Evolutionary conservation across 345 rosid genomes (phyloP).

Genomic region (Eucalyptus victrix): DNA sequence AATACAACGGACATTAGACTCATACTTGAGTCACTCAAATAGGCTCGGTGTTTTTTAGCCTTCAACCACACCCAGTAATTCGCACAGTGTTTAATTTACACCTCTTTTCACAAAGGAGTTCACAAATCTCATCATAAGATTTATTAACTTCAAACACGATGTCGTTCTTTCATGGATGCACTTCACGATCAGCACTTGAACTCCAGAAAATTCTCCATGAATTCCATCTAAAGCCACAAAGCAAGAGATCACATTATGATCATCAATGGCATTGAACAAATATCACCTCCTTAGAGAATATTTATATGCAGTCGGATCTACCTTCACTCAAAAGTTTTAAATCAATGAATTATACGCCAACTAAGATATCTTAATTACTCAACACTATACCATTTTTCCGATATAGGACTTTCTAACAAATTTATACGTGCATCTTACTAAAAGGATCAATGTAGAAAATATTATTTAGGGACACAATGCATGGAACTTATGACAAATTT

Average conservation of each 20-base stretch:
- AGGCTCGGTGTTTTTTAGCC: background rate
- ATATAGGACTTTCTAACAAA: too few relatives aligned
- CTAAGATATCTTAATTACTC: too few relatives aligned
- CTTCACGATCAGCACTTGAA: background rate
- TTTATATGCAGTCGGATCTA: too few relatives aligned
- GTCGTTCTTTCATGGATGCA: background rate
- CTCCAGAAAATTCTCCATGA: background rate
- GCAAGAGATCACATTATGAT: background rate
- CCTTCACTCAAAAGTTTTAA: background rate
- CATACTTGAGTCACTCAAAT: background rate
- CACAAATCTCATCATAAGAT: background rate
- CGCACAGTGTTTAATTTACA: background rate
- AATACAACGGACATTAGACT: background rate
- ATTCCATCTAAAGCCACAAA: background rate
- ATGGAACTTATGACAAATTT: background rate
- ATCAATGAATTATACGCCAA: background rate
- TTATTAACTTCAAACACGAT: background rate
- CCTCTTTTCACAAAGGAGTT: background rate
- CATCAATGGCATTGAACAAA: background rate
- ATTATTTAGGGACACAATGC: too few relatives aligned
- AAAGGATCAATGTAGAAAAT: too few relatives aligned
- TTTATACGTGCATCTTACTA: too few relatives aligned
- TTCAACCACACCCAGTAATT: background rate
- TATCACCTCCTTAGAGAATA: background rate
- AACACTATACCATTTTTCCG: too few relatives aligned